phyloP scores from a whole-genome alignment of 768 basidiomycete species.

The Inosperma sp. region DNA sequence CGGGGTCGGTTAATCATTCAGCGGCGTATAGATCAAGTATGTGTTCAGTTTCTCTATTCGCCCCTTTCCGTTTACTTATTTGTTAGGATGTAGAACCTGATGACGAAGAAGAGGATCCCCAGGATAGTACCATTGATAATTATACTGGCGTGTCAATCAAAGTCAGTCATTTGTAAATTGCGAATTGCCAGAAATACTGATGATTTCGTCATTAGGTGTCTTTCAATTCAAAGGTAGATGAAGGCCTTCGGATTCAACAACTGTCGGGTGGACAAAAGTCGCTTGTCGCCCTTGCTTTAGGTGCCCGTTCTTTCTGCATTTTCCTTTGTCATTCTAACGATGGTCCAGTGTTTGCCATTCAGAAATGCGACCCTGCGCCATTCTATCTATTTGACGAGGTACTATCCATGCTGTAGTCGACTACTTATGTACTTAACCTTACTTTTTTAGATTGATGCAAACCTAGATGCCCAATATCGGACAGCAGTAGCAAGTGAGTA shows the following conservation, averaged over 20 bases:
- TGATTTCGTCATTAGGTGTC: conserved; percentile 63
- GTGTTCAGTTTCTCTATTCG: conserved; percentile 15
- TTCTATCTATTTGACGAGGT: conserved; percentile 99
- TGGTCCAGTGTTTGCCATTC: conserved; percentile 86
- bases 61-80: not conserved
- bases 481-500: conserved; percentile 89
- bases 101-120: conserved; percentile 69
- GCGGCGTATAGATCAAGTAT: conserved; percentile 78
- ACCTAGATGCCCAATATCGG: conserved; percentile 94
- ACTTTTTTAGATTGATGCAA: conserved; percentile 79
- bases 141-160: conserved; percentile 98
- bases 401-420: not conserved
- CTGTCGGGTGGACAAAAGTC: conserved; percentile 97
- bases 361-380: conserved; percentile 98
- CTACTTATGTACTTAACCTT: not conserved
- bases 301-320: conserved; percentile 32
- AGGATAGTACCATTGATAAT: conserved; percentile 79
- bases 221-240: conserved; percentile 98
- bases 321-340: conserved; percentile 5
- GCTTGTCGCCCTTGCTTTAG: conserved; percentile 90
- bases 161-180: conserved; percentile 33
- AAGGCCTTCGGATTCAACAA: conserved; percentile 94
- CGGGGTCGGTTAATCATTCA: conserved; percentile 90
- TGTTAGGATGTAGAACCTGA: conserved; percentile 66
- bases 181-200: not conserved